These are phyloP conservation scores for Austroboletus novae-zelandiae DNA, from an alignment of 1,284 basidiomycete species.

Conservation along the genomic window DNA sequence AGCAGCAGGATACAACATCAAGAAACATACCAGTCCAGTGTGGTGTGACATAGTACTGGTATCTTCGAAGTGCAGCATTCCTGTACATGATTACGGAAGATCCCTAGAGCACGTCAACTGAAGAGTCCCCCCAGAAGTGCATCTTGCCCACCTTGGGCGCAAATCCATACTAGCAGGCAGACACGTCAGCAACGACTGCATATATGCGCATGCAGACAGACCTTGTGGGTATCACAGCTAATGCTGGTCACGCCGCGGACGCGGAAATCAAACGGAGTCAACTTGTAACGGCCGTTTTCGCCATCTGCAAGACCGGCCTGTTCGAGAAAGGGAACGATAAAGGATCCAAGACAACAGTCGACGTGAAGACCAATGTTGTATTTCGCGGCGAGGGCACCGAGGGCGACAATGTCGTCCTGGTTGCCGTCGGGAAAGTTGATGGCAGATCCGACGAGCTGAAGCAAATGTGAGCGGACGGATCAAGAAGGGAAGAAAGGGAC, in stretches of 20 bases:
- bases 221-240: conserved; percentile 92
- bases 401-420: conserved; percentile 84
- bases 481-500: conserved; percentile 7
- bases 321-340: conserved; percentile 89
- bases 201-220: conserved; percentile 26
- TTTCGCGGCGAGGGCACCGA: conserved; percentile 74
- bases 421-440: conserved; percentile 92
- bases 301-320: conserved; percentile 51
- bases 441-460: conserved; percentile 83
- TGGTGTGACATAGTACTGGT: conserved; percentile 85
- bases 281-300: conserved; percentile 48
- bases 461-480: neutral
- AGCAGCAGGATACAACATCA: neutral
- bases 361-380: conserved; percentile 89
- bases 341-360: conserved; percentile 90
- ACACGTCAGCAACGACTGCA: conserved; percentile 6
- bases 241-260: conserved; percentile 87
- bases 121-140: neutral
- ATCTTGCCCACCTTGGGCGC: conserved; percentile 65
- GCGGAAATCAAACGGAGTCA: conserved; percentile 82
- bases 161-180: conserved; percentile 64
- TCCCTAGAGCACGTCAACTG: conserved; percentile 49
- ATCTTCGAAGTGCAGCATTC: conserved; percentile 64
- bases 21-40: conserved; percentile 61
- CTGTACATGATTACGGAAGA: conserved; percentile 96